Evolutionary conservation across 176 grass and related monocot species (phyloP), one percentile per base, ranked within the genome.

Genomic region (Ensete ventricosum): DNA sequence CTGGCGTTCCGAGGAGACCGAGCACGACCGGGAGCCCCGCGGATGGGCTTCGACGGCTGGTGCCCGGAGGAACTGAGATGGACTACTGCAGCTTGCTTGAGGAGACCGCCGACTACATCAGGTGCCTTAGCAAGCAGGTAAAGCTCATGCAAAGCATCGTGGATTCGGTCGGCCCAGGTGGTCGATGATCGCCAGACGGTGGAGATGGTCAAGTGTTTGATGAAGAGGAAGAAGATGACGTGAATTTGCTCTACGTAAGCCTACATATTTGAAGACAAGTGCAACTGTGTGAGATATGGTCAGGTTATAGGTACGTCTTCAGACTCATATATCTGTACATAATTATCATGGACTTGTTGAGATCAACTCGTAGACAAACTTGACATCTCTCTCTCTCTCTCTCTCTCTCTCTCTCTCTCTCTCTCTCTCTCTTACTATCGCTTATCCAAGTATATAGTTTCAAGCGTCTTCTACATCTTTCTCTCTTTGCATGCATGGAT

Each of bases 51-150:
- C 82, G 93, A 16, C 78, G 63, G 52, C 69, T 96, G 7, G 85
- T 96, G 27, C 93, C 93, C 0, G 93, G 93, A 1, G 93, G 93
- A 16, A 2, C 9, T 62, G 80, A 63, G 16, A 90, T 96, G 93
- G 93, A 90, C 66, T 96, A 90, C 79, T 84, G 71, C 79, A 85
- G 53, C 81, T 83, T 96, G 9, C 90, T 96, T 20, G 93, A 96
- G 76, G 90, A 96, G 83, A 88, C 93, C 50, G 93, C 93, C 25
- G 85, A 96, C 73, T 96, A 92, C 80, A 65, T 96, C 62, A 79
- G 77, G 73, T 81, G 79, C 62, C 85, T 96, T 3, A 81, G 83
- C 12, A 64, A 81, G 73, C 93, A 96, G 87, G 90, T 92, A 81
- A 87, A 88, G 78, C 81, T 96, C 81, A 96, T 96, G 93, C 81